Base-by-base conservation (phyloP, 176 grass and related monocot genomes). In the Luzula sylvatica region DNA sequence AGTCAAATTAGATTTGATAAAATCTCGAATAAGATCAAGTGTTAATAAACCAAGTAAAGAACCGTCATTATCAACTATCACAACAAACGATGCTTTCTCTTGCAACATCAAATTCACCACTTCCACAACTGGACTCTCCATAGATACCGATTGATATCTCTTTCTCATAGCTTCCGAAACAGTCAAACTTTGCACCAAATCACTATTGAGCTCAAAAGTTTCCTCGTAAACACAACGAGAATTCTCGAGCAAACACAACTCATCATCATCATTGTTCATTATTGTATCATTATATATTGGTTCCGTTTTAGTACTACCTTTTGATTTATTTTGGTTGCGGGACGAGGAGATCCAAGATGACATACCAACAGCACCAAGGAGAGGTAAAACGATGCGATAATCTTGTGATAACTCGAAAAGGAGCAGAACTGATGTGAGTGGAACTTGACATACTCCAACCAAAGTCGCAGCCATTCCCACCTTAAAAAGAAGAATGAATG, bases 391-490 rank as follows among this genome's bases (percentile, higher is more conserved):
- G 72, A 95, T 95, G 20, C 77, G 80, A 21, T 95, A 95, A 50
- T 95, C 90, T 26, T 76, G 90, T 60, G 90, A 88, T 67, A 95
- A 85, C 58, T 88, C 90, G 76, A 95, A 95, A 30, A 95, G 80
- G 48, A 95, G 80, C 3, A 95, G 75, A 42, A 88, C 90, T 45
- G 83, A 84, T 28, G 90, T 95, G 44, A 88, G 25, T 75, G 90
- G 90, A 26, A 95, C 90, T 62, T 88, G 82, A 52, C 90, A 95
- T 53, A 95, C 83, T 11, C 90, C 90, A 38, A 83, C 83, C 54
- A 88, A 80, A 47, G 80, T 95, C 56, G 83, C 90, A 51, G 90
- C 90, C 90, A 95, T 95, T 48, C 90, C 90, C 17, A 95, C 90
- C 90, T 95, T 53, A 8, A 42, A 68, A n/a, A n/a, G n/a, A n/a